Conservation (phyloP, 345 rosid species). For the Camelina sativa region DNA sequence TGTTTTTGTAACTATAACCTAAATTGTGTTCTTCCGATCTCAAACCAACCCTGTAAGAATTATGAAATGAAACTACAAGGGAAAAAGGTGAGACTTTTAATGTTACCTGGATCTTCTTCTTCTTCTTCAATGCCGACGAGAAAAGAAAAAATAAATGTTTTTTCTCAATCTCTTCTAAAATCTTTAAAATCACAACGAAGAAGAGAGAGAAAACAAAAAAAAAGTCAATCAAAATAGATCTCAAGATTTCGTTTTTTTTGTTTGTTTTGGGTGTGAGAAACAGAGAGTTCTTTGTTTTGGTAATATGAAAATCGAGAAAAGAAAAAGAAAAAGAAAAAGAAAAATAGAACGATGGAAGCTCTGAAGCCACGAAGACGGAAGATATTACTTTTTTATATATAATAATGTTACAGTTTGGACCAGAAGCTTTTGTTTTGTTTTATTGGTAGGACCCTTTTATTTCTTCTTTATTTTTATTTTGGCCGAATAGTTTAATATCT, state of each 20-base stretch:
- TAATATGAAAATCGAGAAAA: slow-evolving; percentile 19
- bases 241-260: background rate
- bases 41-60: background rate
- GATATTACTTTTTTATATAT: background rate
- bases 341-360: background rate
- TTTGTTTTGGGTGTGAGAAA: background rate
- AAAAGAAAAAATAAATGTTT: background rate
- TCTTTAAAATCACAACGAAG: background rate
- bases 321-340: background rate
- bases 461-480: background rate
- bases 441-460: slow-evolving; percentile 4
- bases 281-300: slow-evolving; percentile 19
- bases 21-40: slow-evolving; percentile 33
- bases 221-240: slow-evolving; percentile 27
- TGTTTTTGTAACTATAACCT: no score
- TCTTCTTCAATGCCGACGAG: slow-evolving; percentile 30
- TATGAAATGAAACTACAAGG: background rate
- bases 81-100: background rate
- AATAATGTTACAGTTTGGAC: slow-evolving; percentile 6
- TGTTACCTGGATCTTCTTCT: background rate
- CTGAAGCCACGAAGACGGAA: slow-evolving; percentile 15
- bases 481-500: background rate
- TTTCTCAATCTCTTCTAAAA: background rate
- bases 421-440: background rate
- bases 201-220: slow-evolving; percentile 1